A percentile compares a stretch with the other conserved stretches of the same genome.
phyloP scores from a whole-genome alignment of 169 alveolate species.

The Babesia sp. region DNA sequence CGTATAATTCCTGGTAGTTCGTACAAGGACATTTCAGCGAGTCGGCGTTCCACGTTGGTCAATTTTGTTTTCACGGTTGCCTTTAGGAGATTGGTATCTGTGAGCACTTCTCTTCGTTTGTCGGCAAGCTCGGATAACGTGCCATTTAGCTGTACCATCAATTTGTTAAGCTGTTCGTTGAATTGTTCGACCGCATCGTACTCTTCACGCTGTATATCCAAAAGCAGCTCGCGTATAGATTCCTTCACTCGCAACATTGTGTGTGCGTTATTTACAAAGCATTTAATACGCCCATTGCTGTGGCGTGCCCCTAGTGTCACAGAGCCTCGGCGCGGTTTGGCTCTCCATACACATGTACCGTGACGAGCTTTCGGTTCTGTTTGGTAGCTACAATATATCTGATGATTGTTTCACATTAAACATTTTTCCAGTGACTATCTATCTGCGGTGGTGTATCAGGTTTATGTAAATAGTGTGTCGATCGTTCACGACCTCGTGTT shows the following conservation, averaged over 20 bases:
- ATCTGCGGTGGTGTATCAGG: slow-evolving; percentile 40
- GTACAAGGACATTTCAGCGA: slow-evolving; percentile 10
- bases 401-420: background rate
- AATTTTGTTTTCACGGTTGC: background rate
- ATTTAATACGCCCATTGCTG: background rate
- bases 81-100: background rate
- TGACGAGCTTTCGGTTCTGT: background rate
- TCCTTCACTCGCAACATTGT: background rate
- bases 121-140: slow-evolving; percentile 13
- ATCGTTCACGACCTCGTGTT: background rate
- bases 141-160: background rate
- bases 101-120: slow-evolving; percentile 3
- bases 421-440: slow-evolving; percentile 57
- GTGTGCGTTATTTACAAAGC: background rate
- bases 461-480: slow-evolving; percentile 32
- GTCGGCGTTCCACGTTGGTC: slow-evolving; percentile 7
- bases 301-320: background rate
- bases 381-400: background rate
- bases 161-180: background rate
- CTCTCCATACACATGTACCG: slow-evolving; percentile 12
- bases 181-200: slow-evolving; percentile 3
- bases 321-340: background rate
- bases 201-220: slow-evolving; percentile 19
- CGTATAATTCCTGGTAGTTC: background rate
- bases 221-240: background rate